Conservation (phyloP, 441 rosid genomes). For the Metrosideros polymorpha region DNA sequence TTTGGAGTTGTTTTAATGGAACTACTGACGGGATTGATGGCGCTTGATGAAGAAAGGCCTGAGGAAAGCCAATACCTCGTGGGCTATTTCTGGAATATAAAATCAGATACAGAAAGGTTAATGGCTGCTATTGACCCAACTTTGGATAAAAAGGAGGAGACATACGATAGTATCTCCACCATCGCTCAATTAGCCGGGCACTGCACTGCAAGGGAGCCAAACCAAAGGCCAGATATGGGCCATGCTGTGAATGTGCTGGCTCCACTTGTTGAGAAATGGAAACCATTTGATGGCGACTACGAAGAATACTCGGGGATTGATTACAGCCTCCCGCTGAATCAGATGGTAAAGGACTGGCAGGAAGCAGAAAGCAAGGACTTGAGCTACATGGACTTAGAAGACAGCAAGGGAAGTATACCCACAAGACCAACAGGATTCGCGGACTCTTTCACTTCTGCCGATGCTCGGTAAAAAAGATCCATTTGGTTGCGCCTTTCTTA, state of each 20-base stretch:
- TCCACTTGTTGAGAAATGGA: constrained; percentile 69
- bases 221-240: constrained; percentile 73
- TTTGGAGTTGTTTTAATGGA: constrained; percentile 79
- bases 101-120: constrained; percentile 40
- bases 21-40: constrained; percentile 58
- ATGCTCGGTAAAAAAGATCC: constrained; percentile 42
- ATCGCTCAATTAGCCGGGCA: constrained; percentile 68
- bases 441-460: constrained; percentile 52
- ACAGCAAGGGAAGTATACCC: constrained; percentile 68
- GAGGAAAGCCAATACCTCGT: constrained; percentile 71
- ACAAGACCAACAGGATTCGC: constrained; percentile 66
- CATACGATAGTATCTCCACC: constrained; percentile 39
- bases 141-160: constrained; percentile 44
- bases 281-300: constrained; percentile 32
- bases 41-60: constrained; percentile 58
- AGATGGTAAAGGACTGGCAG: constrained; percentile 79
- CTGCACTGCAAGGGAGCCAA: constrained; percentile 64
- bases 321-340: constrained; percentile 63
- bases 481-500: neutral
- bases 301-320: constrained; percentile 67
- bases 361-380: constrained; percentile 62
- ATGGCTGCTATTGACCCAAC: constrained; percentile 45
- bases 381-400: constrained; percentile 37
- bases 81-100: constrained; percentile 61
- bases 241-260: constrained; percentile 58